phyloP scores from a whole-genome alignment of 257 asterid species.

The Capsicum pubescens region DNA sequence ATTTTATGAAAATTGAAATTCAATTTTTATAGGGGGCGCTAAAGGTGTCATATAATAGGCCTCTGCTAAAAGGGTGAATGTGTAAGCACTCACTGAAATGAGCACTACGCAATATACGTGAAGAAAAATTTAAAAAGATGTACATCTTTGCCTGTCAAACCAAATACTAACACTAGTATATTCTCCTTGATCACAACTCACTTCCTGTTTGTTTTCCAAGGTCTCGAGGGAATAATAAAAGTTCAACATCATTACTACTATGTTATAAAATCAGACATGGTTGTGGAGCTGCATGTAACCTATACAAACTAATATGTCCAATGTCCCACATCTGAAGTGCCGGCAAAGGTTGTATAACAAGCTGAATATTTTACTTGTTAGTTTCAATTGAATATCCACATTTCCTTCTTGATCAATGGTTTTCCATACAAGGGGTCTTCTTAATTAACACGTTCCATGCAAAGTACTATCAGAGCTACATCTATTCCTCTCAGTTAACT shows the following conservation, averaged over 20 bases:
- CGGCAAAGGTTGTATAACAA: neutral
- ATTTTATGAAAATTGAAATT: conserved; percentile 1
- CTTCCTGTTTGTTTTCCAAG: neutral
- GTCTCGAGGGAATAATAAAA: neutral
- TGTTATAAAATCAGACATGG: neutral
- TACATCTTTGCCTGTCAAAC: neutral
- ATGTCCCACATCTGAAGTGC: neutral
- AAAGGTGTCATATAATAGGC: no score
- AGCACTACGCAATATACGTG: neutral
- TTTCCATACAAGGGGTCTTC: neutral
- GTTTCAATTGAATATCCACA: conserved; percentile 15
- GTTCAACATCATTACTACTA: conserved; percentile 3
- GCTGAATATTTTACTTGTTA: neutral
- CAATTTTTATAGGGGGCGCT: no score
- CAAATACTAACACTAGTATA: neutral
- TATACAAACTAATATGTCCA: neutral
- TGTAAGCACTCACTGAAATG: no score
- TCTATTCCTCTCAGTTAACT: neutral
- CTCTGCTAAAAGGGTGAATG: no score
- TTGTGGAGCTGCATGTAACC: conserved; percentile 22
- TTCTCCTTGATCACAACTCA: conserved; percentile 10
- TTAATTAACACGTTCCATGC: neutral
- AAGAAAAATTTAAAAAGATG: no score
- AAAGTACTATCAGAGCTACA: neutral
- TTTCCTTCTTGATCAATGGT: neutral